A percentile compares a stretch with the other conserved stretches of the same genome.
These are phyloP conservation scores for Botrytis deweyae DNA, from an alignment of 2,329 filamentous ascomycete genomes.

Conservation along the genomic window DNA sequence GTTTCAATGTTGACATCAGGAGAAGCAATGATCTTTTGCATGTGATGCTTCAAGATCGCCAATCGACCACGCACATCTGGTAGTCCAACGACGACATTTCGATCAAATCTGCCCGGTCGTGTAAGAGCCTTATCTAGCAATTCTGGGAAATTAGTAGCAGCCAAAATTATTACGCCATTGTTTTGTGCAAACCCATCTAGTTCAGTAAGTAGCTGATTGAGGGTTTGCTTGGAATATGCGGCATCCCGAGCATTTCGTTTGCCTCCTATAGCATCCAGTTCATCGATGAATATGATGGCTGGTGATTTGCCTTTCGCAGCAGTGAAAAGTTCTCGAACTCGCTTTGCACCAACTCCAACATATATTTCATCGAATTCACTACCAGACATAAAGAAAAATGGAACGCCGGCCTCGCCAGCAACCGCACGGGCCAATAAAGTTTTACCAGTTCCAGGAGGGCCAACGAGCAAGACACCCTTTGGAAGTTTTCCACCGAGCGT, in stretches of 20 bases:
- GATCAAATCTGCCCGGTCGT: constrained; percentile 91
- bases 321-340: constrained; percentile 88
- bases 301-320: constrained; percentile 83
- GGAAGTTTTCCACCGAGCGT: constrained; percentile 94
- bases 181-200: constrained; percentile 96
- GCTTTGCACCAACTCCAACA: constrained; percentile 93
- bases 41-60: constrained; percentile 89
- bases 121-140: constrained; percentile 92
- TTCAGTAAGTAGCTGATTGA: constrained; percentile 96
- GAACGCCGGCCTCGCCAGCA: constrained; percentile 93
- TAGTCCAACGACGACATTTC: constrained; percentile 82
- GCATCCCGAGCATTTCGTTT: constrained; percentile 91
- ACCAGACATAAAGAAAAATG: constrained; percentile 99
- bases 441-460: constrained; percentile 96
- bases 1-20: constrained; percentile 79
- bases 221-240: constrained; percentile 92
- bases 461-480: constrained; percentile 92
- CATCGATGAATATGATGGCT: constrained; percentile 93
- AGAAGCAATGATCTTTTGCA: constrained; percentile 82
- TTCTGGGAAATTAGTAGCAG: constrained; percentile 94
- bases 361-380: constrained; percentile 99
- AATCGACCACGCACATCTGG: constrained; percentile 92
- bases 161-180: constrained; percentile 92
- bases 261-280: constrained; percentile 89
- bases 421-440: constrained; percentile 93